Percentiles rank a stretch among this genome's conserved stretches.
Evolutionary conservation across 2,329 filamentous ascomycete species (phyloP).

Genomic region (Sclerotinia glacialis): DNA sequence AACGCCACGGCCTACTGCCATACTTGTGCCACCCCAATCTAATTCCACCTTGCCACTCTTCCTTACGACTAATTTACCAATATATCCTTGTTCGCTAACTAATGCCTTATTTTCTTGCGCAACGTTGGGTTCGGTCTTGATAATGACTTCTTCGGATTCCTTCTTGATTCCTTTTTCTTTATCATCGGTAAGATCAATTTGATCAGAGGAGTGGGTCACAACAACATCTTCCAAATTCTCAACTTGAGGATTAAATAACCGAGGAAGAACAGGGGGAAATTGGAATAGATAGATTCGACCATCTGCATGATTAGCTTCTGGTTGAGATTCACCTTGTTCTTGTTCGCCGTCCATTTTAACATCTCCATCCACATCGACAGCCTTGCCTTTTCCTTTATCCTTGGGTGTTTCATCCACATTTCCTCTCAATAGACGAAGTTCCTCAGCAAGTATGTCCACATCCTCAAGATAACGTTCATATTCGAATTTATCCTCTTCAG

Average conservation of each 20-base stretch:
- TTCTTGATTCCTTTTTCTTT: constrained; percentile 28
- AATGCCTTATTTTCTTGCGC: constrained; percentile 28
- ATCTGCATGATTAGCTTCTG: constrained; percentile 40
- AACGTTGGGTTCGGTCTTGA: constrained; percentile 20
- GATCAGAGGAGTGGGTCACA: constrained; percentile 24
- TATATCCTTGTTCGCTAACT: constrained; percentile 51
- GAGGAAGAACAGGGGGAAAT: constrained; percentile 60
- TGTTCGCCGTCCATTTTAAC: constrained; percentile 30
- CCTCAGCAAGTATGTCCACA: constrained; percentile 45
- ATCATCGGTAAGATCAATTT: constrained; percentile 30
- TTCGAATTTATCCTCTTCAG: constrained; percentile 51
- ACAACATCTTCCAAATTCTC: constrained; percentile 44
- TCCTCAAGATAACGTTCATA: constrained; percentile 49
- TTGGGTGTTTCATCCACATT: constrained; percentile 38
- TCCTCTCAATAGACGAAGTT: constrained; percentile 39
- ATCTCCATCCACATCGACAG: constrained; percentile 46
- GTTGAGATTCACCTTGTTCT: constrained; percentile 26
- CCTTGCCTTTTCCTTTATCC: constrained; percentile 32
- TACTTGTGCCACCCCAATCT: constrained; percentile 58
- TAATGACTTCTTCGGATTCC: constrained; percentile 29
- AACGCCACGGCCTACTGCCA: constrained; percentile 52
- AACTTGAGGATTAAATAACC: constrained; percentile 42
- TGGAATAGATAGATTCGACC: constrained; percentile 63
- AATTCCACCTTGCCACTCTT: constrained; percentile 61
- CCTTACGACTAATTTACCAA: constrained; percentile 59